Evolutionary conservation across 1,139 yeast genomes (phyloP).

Genomic region (Hemisphaericaspora xylanilytica): DNA sequence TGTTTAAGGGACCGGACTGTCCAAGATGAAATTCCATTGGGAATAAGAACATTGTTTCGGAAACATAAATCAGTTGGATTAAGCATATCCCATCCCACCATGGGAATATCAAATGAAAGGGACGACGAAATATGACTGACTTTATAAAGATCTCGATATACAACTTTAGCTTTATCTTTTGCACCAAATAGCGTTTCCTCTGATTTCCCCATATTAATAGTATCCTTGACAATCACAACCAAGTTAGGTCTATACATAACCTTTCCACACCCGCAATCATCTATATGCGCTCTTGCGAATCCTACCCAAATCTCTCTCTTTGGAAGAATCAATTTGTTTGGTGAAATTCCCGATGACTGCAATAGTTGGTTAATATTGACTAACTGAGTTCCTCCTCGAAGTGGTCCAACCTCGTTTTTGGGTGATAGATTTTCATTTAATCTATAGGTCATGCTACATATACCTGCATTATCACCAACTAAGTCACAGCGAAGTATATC

Average conservation of each 20-base stretch:
- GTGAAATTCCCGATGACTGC: slow-evolving; percentile 1
- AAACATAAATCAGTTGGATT: slow-evolving; percentile 23
- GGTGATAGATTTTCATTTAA: slow-evolving; percentile 17
- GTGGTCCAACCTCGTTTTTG: slow-evolving; percentile 25
- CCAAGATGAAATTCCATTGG: slow-evolving; percentile 38
- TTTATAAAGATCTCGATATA: slow-evolving; percentile 15
- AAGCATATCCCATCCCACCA: slow-evolving; percentile 34
- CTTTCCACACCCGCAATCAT: slow-evolving; percentile 48
- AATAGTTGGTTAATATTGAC: slow-evolving; percentile 20
- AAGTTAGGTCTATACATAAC: slow-evolving; percentile 47
- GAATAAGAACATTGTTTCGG: slow-evolving; percentile 27
- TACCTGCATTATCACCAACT: slow-evolving; percentile 12
- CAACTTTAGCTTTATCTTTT: slow-evolving; percentile 4
- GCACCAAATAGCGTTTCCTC: slow-evolving; percentile 7
- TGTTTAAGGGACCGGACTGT: slow-evolving; percentile 13
- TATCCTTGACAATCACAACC: slow-evolving; percentile 37
- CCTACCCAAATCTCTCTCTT: slow-evolving; percentile 50
- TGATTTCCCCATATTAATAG: slow-evolving; percentile 8
- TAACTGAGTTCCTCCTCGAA: slow-evolving; percentile 35
- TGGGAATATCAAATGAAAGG: slow-evolving; percentile 36
- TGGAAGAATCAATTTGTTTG: slow-evolving; percentile 15
- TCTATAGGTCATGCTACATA: slow-evolving; percentile 27
- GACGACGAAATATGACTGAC: slow-evolving; percentile 33
- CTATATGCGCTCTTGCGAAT: slow-evolving; percentile 47
- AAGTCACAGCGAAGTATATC: slow-evolving; percentile 28